Percentiles rank a stretch among this genome's conserved stretches.
These are phyloP conservation scores for Austroboletus niveus DNA, from an alignment of 1,284 basidiomycete species.

Conservation along the genomic window DNA sequence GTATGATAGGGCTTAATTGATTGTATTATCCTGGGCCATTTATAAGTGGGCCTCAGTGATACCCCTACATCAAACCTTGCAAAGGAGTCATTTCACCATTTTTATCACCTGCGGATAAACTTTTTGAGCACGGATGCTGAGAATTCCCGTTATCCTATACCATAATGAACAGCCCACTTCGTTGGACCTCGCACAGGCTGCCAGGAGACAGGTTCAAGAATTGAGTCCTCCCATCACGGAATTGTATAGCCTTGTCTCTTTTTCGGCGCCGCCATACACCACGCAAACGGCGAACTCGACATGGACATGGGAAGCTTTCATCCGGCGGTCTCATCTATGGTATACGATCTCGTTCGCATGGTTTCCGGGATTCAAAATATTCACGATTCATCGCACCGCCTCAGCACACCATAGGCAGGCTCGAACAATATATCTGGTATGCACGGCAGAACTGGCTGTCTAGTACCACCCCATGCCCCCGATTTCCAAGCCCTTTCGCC, in stretches of 20 bases:
- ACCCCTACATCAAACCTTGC: not conserved
- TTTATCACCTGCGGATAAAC: not conserved
- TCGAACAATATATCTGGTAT: constrained; percentile 7
- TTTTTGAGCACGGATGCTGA: not conserved
- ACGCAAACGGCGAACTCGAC: not conserved
- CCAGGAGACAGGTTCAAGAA: not conserved
- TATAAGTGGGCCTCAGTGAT: constrained; percentile 10
- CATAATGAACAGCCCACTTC: not conserved
- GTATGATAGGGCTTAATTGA: not conserved
- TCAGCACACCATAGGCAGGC: not conserved
- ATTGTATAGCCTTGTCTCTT: not conserved
- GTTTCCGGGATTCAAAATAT: not conserved
- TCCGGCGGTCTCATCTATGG: not conserved
- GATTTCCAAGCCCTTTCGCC: not conserved
- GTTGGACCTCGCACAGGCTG: not conserved
- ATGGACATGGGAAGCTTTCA: not conserved
- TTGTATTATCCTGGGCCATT: not conserved
- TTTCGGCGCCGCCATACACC: not conserved
- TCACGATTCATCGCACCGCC: not conserved
- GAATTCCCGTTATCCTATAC: not conserved
- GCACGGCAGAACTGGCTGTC: not conserved
- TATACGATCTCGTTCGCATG: not conserved
- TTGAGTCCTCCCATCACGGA: not conserved
- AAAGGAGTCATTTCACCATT: not conserved
- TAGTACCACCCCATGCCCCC: constrained; percentile 2